Evolutionary conservation across 768 basidiomycete species (phyloP).

Genomic region (Amanita jacksonii): DNA sequence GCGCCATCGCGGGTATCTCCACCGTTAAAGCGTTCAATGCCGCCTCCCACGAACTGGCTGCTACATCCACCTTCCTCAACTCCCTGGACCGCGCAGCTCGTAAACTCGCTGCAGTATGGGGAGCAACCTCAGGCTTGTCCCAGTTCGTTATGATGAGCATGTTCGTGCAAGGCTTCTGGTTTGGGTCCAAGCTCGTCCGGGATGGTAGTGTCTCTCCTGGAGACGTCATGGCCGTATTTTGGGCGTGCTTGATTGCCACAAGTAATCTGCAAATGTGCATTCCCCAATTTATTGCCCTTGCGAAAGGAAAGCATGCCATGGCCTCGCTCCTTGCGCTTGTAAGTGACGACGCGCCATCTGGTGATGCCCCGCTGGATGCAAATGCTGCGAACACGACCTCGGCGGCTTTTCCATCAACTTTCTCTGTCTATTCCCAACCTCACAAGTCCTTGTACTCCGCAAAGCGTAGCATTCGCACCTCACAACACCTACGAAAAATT

Average conservation of each 20-base stretch:
- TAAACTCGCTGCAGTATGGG: slow-evolving; percentile 66
- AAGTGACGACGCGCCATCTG: slow-evolving; percentile 28
- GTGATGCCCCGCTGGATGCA: too few species aligned
- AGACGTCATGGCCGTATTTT: slow-evolving; percentile 93
- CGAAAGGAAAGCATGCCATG: slow-evolving; percentile 80
- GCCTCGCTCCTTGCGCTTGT: slow-evolving; percentile 55
- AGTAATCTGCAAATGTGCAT: slow-evolving; percentile 83
- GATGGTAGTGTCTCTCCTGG: slow-evolving; percentile 60
- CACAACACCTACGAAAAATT: slow-evolving; percentile 46
- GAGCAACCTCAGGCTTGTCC: slow-evolving; percentile 49
- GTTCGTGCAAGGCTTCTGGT: slow-evolving; percentile 98
- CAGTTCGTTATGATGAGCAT: slow-evolving; percentile 85
- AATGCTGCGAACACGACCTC: slow-evolving; percentile 1
- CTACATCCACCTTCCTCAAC: slow-evolving; percentile 34
- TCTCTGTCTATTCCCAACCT: slow-evolving; percentile 31
- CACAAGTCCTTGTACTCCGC: slow-evolving; percentile 43
- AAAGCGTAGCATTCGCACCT: slow-evolving; percentile 8
- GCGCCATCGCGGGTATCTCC: slow-evolving; percentile 64
- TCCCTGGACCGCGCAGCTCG: slow-evolving; percentile 37
- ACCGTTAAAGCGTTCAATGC: slow-evolving; percentile 96
- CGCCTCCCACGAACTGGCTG: slow-evolving; percentile 34
- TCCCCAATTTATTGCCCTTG: slow-evolving; percentile 66
- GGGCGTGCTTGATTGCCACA: slow-evolving; percentile 90
- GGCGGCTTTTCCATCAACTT: slow-evolving; percentile 14
- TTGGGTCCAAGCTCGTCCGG: slow-evolving; percentile 82